These are phyloP conservation scores for Fusarium ramigenum DNA, from an alignment of 2,329 filamentous ascomycete species.

Conservation along the genomic window DNA sequence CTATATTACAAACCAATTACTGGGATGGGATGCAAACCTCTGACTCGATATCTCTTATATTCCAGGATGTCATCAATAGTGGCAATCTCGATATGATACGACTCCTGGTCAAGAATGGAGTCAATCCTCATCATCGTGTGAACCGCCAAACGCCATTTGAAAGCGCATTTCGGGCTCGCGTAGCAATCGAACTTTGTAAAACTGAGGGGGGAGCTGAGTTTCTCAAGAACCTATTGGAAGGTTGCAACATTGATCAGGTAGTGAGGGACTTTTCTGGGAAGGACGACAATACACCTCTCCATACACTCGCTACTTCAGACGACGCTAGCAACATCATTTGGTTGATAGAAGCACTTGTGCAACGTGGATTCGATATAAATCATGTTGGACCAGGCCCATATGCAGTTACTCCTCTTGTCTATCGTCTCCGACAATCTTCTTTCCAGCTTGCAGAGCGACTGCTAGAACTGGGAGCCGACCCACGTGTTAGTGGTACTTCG, in stretches of 20 bases:
- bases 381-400: too few species aligned
- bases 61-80: neutral
- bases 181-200: accelerated
- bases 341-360: neutral
- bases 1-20: neutral
- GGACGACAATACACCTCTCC: neutral
- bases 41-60: neutral
- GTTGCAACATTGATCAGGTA: neutral
- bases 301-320: neutral
- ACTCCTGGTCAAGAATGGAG: neutral
- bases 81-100: neutral
- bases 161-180: neutral
- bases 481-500: too few species aligned
- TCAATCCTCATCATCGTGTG: neutral
- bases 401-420: too few species aligned
- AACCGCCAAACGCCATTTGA: neutral
- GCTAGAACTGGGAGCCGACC: too few species aligned
- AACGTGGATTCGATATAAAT: too few species aligned
- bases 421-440: too few species aligned
- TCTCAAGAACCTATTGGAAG: neutral
- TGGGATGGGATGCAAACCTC: neutral
- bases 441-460: too few species aligned
- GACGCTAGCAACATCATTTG: neutral
- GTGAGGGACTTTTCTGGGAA: neutral
- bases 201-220: neutral